Percentiles rank a stretch among this genome's conserved stretches.
phyloP scores from a whole-genome alignment of 768 basidiomycete genomes.

The Rhodosporidiobolus odoratus region DNA sequence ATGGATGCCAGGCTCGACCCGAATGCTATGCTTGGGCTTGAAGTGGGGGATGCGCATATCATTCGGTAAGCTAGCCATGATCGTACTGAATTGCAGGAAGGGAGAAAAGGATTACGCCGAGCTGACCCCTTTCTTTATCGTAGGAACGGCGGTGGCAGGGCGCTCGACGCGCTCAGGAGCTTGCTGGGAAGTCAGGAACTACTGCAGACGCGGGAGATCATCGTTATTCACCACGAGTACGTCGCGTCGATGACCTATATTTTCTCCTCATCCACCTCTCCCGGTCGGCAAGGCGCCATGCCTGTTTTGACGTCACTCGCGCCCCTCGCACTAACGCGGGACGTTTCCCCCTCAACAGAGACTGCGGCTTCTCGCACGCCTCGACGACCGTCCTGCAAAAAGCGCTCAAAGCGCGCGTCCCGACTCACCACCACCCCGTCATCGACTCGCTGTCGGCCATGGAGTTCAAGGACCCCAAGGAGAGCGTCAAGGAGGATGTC shows the following conservation, averaged over 20 bases:
- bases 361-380: conserved; percentile 21
- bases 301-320: neutral
- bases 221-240: conserved; percentile 19
- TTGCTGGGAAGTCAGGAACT: conserved; percentile 6
- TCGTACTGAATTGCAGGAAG: no score
- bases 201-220: conserved; percentile 11
- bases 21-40: conserved; percentile 13
- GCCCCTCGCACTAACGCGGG: no score
- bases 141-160: conserved; percentile 15
- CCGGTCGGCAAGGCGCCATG: no score
- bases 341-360: neutral
- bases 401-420: conserved; percentile 2
- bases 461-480: conserved; percentile 8
- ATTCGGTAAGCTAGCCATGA: conserved; percentile 1
- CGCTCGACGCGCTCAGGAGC: conserved; percentile 11
- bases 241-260: neutral
- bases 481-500: conserved; percentile 12
- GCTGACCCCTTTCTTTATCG: no score
- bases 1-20: conserved; percentile 13
- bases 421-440: neutral
- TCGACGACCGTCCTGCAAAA: conserved; percentile 12
- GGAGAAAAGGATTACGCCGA: no score
- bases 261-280: neutral
- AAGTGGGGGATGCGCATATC: conserved; percentile 24
- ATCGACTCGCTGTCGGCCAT: neutral